Percentiles rank a stretch among this genome's conserved stretches.
These are phyloP conservation scores for Aphanomyces cochlioides DNA, from an alignment of 352 stramenopile genomes.

Conservation along the genomic window DNA sequence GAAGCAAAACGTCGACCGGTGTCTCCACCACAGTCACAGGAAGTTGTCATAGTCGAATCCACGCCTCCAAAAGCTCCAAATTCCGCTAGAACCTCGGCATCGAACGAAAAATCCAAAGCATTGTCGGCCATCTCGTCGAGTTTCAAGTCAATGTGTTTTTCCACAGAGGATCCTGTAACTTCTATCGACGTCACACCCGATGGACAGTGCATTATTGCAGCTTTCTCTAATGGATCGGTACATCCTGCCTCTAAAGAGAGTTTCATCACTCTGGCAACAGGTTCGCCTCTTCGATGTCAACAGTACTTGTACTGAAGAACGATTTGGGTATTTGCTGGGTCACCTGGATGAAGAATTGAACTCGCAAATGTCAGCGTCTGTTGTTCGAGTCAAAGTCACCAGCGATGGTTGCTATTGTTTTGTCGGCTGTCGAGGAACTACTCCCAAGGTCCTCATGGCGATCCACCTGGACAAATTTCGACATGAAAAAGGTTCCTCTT, in stretches of 20 bases:
- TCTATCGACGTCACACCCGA: constrained; percentile 73
- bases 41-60: too few species aligned
- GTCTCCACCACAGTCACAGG: too few species aligned
- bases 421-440: constrained; percentile 62
- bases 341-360: constrained; percentile 77
- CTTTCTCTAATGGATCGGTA: constrained; percentile 73
- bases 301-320: constrained; percentile 75
- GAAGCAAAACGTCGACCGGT: too few species aligned
- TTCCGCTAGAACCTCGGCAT: too few species aligned
- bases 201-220: constrained; percentile 77
- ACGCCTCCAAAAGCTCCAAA: too few species aligned
- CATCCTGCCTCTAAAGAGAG: neutral
- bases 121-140: constrained; percentile 25
- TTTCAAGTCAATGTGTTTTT: constrained; percentile 58
- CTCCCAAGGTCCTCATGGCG: constrained; percentile 65
- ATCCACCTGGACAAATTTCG: constrained; percentile 79
- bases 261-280: neutral
- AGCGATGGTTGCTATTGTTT: constrained; percentile 76
- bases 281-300: constrained; percentile 76
- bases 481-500: constrained; percentile 62
- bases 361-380: constrained; percentile 43
- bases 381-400: constrained; percentile 75
- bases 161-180: constrained; percentile 64
- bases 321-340: constrained; percentile 57
- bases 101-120: constrained; percentile 10